These are phyloP conservation scores for Pichia inconspicua DNA, from an alignment of 1,139 yeast species.

Conservation along the genomic window DNA sequence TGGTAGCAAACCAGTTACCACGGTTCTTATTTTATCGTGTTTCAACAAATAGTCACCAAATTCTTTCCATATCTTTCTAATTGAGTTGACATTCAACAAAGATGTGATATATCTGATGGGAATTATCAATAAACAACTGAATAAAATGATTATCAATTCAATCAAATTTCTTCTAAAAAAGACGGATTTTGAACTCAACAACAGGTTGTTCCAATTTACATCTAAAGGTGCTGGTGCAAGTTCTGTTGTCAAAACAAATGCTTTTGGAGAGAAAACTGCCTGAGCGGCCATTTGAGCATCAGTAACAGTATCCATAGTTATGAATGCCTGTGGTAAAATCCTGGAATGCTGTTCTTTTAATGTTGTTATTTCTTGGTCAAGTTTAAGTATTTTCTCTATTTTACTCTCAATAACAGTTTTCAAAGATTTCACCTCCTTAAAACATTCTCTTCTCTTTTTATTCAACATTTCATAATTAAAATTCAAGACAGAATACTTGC, in stretches of 20 bases:
- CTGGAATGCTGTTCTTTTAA: conserved; percentile 38
- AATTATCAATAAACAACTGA: conserved; percentile 59
- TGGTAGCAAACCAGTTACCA: conserved; percentile 73
- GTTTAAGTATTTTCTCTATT: conserved; percentile 43
- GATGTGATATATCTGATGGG: conserved; percentile 73
- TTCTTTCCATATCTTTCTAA: conserved; percentile 64
- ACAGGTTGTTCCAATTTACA: conserved; percentile 70
- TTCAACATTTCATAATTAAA: conserved; percentile 11
- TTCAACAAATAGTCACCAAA: conserved; percentile 55
- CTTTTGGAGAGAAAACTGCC: conserved; percentile 74
- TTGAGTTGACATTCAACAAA: conserved; percentile 59
- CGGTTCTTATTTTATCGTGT: conserved; percentile 49
- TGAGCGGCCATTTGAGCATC: conserved; percentile 89
- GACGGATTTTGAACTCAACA: conserved; percentile 50
- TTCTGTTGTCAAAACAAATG: conserved; percentile 60
- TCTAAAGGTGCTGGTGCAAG: conserved; percentile 88
- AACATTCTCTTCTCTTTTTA: conserved; percentile 29
- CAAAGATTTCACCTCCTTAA: neutral
- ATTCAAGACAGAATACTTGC: conserved; percentile 9
- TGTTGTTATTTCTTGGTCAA: conserved; percentile 50
- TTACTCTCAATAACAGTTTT: conserved; percentile 57
- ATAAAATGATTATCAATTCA: conserved; percentile 53
- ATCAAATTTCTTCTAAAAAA: conserved; percentile 53
- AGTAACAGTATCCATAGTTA: conserved; percentile 79
- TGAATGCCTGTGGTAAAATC: conserved; percentile 53